phyloP scores from a whole-genome alignment of 805 yeast genomes.

The Blastobotrys mokoenaii region DNA sequence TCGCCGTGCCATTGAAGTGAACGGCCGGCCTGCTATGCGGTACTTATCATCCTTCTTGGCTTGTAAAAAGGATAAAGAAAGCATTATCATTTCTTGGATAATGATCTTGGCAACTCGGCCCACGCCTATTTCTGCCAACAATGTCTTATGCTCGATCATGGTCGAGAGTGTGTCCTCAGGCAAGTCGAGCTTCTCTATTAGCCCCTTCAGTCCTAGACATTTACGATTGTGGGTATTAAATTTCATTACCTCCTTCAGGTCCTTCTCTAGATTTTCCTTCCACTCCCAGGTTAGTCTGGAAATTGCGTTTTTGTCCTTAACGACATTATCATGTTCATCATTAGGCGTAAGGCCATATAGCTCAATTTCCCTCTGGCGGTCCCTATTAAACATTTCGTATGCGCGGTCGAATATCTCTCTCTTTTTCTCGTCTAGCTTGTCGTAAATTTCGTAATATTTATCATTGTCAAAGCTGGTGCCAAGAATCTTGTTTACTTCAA shows the following conservation, averaged over 20 bases:
- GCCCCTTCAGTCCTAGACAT: no score
- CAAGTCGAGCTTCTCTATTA: no score
- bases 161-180: not conserved
- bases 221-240: no score
- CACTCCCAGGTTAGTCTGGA: not conserved
- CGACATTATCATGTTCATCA: slow-evolving; percentile 3
- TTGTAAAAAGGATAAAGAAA: not conserved
- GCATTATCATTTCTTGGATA: not conserved
- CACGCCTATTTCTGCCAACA: not conserved
- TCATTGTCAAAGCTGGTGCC: not conserved
- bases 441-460: slow-evolving; percentile 10
- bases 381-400: slow-evolving; percentile 60
- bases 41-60: not conserved
- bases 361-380: slow-evolving; percentile 70
- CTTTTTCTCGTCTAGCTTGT: slow-evolving; percentile 5
- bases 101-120: not conserved
- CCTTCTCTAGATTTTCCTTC: not conserved
- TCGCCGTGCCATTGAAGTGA: no score
- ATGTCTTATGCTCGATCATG: not conserved
- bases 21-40: not conserved
- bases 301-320: not conserved
- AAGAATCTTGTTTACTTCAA: not conserved
- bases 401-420: slow-evolving; percentile 45
- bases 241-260: not conserved
- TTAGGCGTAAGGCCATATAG: slow-evolving; percentile 51